phyloP scores from a whole-genome alignment of 306 rosid species.

The Ormosia semicastrata region DNA sequence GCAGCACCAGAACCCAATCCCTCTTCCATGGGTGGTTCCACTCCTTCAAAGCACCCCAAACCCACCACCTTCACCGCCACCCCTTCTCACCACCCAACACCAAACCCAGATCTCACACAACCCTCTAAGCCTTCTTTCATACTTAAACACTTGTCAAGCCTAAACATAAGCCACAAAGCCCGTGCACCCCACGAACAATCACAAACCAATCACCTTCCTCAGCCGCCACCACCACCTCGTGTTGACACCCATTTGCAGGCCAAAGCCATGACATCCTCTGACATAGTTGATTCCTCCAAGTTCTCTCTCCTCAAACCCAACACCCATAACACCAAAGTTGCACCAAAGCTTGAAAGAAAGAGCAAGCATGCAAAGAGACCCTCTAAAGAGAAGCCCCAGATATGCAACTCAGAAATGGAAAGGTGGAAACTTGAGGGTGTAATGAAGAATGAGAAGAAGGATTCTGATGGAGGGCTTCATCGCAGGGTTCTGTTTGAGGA shows the following conservation, averaged over 20 bases:
- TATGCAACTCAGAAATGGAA: too few species aligned
- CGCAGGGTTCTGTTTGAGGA: slow-evolving; percentile 9
- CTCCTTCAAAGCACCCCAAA: background rate
- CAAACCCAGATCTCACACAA: slow-evolving; percentile 33
- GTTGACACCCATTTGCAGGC: slow-evolving; percentile 38
- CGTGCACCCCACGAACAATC: slow-evolving; percentile 28
- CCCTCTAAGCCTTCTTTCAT: slow-evolving; percentile 21
- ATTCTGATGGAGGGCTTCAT: too few species aligned
- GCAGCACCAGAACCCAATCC: slow-evolving; percentile 26
- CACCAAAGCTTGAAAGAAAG: slow-evolving; percentile 9
- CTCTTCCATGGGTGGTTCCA: background rate
- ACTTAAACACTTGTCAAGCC: slow-evolving; percentile 23
- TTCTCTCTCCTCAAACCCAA: slow-evolving; percentile 29
- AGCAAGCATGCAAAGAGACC: slow-evolving; percentile 17
- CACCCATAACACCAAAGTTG: slow-evolving; percentile 6
- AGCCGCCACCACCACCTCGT: background rate
- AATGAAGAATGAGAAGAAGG: slow-evolving; percentile 32
- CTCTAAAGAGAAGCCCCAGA: slow-evolving; percentile 33
- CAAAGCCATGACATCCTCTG: slow-evolving; percentile 54
- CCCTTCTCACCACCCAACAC: slow-evolving; percentile 20
- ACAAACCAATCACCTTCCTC: slow-evolving; percentile 24
- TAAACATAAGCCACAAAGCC: slow-evolving; percentile 14
- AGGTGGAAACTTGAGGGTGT: slow-evolving; percentile 39
- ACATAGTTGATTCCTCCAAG: slow-evolving; percentile 51
- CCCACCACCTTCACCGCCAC: slow-evolving; percentile 14